Evolutionary conservation across 2,329 filamentous ascomycete species (phyloP), one percentile per base, ranked within the genome.

Genomic region (Drechslerella coelobrocha): DNA sequence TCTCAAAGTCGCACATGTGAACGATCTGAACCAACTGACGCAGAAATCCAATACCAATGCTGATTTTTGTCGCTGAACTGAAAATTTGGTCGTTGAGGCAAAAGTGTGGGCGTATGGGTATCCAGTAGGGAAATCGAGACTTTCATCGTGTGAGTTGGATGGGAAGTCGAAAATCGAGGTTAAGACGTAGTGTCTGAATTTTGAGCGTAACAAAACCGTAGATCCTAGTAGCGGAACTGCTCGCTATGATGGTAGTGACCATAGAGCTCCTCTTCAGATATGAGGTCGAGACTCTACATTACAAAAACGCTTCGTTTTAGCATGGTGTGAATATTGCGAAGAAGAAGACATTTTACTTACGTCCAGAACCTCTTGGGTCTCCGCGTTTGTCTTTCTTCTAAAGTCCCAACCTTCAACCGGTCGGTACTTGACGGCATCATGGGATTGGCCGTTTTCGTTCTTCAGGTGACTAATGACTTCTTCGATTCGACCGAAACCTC

Each of bases 341-440:
- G 19, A 23, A 19, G 7, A 27, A 12, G 9, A 26, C 14, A n/a
- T 14, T 41, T 2, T 2, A 60, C 66, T 48, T 50, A 71, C 66
- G 21, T 71, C 59, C n/a, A 71, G 37, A 26, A 71, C 66, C 5
- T 51, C 41, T 31, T 55, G 47, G n/a, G 29, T 56, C 29, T 71
- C 66, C 3, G 48, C 27, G 1, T 5, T 12, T 10, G 52, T 54
- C 41, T 71, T 71, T 27, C 59, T 37, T 39, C 66, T 51, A 26
- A 71, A 71, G 26, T 71, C 66, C 66, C 66, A 71, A 10, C 66
- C 66, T 50, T 71, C 66, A 17, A 71, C 66, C 54, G 66, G 66
- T 71, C 66, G 59, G 66, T 60, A 71, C 24, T 53, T 45, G 34
- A 71, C 66, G 5, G 66, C 52, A 26, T 71, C 66, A 47, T 71